Conservation (phyloP, 1,139 yeast genomes). For the Lodderomyces parapsilosis region DNA sequence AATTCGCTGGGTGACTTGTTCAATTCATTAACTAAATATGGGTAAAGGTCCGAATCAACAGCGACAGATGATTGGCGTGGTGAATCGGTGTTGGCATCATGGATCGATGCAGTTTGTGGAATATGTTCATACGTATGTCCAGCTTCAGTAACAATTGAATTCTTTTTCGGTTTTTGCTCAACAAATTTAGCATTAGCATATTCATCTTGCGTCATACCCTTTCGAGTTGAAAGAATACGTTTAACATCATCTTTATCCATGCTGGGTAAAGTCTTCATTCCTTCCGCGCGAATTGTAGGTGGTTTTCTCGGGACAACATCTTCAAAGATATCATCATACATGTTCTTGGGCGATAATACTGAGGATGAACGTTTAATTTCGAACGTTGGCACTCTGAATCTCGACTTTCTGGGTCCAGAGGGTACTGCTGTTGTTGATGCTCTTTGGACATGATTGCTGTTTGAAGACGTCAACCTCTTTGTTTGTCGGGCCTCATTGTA, state of each 20-base stretch:
- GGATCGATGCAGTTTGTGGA: slow-evolving; percentile 43
- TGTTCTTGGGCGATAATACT: slow-evolving; percentile 35
- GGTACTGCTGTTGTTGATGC: slow-evolving; percentile 6
- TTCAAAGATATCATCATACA: slow-evolving; percentile 44
- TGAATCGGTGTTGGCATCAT: slow-evolving; percentile 34
- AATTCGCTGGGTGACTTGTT: slow-evolving; percentile 35
- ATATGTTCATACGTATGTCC: slow-evolving; percentile 28
- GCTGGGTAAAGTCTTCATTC: slow-evolving; percentile 47
- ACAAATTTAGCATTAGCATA: slow-evolving; percentile 36
- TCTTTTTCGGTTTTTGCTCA: slow-evolving; percentile 27
- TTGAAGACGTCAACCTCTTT: slow-evolving; percentile 7
- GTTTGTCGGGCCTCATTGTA: slow-evolving; percentile 9
- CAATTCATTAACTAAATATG: slow-evolving; percentile 37
- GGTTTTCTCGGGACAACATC: slow-evolving; percentile 24
- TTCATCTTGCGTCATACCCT: slow-evolving; percentile 44
- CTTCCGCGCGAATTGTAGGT: slow-evolving; percentile 40
- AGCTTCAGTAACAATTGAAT: slow-evolving; percentile 32
- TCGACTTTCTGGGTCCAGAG: slow-evolving; percentile 19
- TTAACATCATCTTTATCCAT: slow-evolving; percentile 50
- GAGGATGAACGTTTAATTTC: slow-evolving; percentile 41
- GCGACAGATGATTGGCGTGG: slow-evolving; percentile 5
- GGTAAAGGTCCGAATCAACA: slow-evolving; percentile 17
- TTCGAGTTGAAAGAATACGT: slow-evolving; percentile 38
- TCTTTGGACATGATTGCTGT: slow-evolving; percentile 1
- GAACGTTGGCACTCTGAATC: slow-evolving; percentile 45